A percentile compares a stretch with the other conserved stretches of the same genome.
These are phyloP conservation scores for Fusarium heterosporum DNA, from an alignment of 2,329 filamentous ascomycete species.

Conservation along the genomic window DNA sequence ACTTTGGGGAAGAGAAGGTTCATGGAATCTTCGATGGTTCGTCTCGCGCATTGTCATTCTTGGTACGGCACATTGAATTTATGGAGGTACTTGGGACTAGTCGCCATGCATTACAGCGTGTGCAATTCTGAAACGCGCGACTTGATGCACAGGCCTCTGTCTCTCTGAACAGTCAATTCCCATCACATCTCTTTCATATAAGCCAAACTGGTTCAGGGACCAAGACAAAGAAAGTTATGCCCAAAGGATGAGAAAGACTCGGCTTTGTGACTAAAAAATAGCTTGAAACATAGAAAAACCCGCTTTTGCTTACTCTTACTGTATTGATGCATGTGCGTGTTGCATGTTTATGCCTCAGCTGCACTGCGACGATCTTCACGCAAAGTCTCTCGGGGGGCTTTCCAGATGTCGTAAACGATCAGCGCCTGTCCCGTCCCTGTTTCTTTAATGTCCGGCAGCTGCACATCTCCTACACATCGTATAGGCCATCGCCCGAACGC, in stretches of 20 bases:
- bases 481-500: slow-evolving; percentile 37
- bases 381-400: slow-evolving; percentile 24
- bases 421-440: slow-evolving; percentile 10
- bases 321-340: neutral
- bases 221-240: slow-evolving; percentile 3
- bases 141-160: slow-evolving; percentile 30
- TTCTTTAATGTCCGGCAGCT: slow-evolving; percentile 13
- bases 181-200: slow-evolving; percentile 6
- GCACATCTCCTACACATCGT: slow-evolving; percentile 20
- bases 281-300: slow-evolving; percentile 24
- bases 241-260: neutral
- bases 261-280: slow-evolving; percentile 21
- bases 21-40: slow-evolving; percentile 44
- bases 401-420: slow-evolving; percentile 32
- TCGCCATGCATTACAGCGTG: slow-evolving; percentile 19
- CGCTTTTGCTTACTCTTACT: slow-evolving; percentile 23
- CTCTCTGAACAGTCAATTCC: slow-evolving; percentile 2
- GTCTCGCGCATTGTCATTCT: slow-evolving; percentile 3
- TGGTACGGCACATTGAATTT: slow-evolving; percentile 20
- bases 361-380: slow-evolving; percentile 31
- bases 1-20: slow-evolving; percentile 40
- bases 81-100: slow-evolving; percentile 18
- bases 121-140: slow-evolving; percentile 29
- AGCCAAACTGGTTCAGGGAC: neutral
- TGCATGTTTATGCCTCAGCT: slow-evolving; percentile 32